phyloP scores from a whole-genome alignment of 148 eudicot species.

The Oxyria digyna region DNA sequence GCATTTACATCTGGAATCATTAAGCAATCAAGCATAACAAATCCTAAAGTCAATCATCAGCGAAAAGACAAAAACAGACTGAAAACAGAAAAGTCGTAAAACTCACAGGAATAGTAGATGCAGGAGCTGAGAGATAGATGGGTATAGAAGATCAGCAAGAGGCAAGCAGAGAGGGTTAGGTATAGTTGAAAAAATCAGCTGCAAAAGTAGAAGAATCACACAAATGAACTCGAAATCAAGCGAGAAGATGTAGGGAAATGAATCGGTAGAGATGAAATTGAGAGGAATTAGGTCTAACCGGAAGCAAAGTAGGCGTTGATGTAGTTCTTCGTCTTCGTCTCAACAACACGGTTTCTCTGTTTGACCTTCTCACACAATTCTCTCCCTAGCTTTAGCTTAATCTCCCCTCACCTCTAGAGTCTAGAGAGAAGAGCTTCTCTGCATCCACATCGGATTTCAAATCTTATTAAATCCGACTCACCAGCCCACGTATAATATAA shows the following conservation, averaged over 20 bases:
- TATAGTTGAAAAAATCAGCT: neutral
- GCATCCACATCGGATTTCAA: neutral
- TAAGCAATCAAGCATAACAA: neutral
- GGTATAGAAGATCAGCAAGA: neutral
- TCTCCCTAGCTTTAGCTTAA: neutral
- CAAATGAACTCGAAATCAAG: neutral
- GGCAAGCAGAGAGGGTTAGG: neutral
- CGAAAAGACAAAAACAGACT: neutral
- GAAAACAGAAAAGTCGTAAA: neutral
- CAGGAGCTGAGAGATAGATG: no score
- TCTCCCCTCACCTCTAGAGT: no score
- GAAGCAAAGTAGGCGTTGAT: neutral
- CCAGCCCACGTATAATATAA: neutral
- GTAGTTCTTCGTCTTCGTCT: slow-evolving; percentile 1
- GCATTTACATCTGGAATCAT: neutral
- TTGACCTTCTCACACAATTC: slow-evolving; percentile 2
- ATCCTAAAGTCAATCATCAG: neutral
- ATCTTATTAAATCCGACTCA: slow-evolving; percentile 2
- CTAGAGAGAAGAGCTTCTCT: neutral
- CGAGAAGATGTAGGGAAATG: neutral
- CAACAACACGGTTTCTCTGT: slow-evolving; percentile 1
- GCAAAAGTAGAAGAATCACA: neutral
- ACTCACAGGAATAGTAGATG: neutral
- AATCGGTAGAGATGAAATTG: neutral
- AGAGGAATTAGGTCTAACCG: neutral